A percentile compares a stretch with the other conserved stretches of the same genome.
These are phyloP conservation scores for Stagonosporopsis cucurbitacearum DNA, from an alignment of 2,329 filamentous ascomycete species.

Conservation along the genomic window DNA sequence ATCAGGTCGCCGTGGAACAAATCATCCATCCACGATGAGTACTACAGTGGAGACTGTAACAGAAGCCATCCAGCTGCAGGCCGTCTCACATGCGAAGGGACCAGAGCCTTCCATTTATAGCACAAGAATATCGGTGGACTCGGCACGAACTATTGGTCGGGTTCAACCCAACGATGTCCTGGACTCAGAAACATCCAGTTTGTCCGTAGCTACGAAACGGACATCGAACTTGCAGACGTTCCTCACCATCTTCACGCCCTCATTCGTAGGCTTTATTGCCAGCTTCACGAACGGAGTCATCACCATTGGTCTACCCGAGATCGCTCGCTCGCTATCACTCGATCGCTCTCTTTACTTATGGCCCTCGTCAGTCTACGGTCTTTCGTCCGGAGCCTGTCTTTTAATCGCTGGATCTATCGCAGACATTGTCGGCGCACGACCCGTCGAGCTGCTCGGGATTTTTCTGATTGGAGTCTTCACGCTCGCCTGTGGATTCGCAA, in stretches of 20 bases:
- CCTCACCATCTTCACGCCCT: slow-evolving; percentile 33
- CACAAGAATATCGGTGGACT: background rate
- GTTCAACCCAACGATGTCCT: background rate
- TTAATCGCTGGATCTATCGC: slow-evolving; percentile 59
- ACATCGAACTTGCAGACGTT: slow-evolving; percentile 21
- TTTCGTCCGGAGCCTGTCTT: slow-evolving; percentile 58
- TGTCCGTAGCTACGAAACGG: slow-evolving; percentile 1
- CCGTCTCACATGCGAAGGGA: slow-evolving; percentile 4
- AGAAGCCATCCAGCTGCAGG: slow-evolving; percentile 9
- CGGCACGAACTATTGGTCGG: background rate
- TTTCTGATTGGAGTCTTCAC: slow-evolving; percentile 53
- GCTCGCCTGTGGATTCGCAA: slow-evolving; percentile 54
- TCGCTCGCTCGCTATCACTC: slow-evolving; percentile 42
- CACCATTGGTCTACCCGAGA: slow-evolving; percentile 52
- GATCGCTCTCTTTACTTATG: slow-evolving; percentile 43
- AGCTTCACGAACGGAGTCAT: slow-evolving; percentile 50
- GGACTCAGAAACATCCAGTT: slow-evolving; percentile 5
- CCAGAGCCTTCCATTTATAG: background rate
- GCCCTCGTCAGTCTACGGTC: slow-evolving; percentile 43
- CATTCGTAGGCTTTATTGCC: slow-evolving; percentile 38
- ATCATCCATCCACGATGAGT: background rate
- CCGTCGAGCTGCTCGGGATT: slow-evolving; percentile 54
- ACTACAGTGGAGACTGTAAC: slow-evolving; percentile 4
- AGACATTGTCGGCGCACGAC: slow-evolving; percentile 57
- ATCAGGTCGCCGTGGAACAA: too few relatives aligned